These are phyloP conservation scores for Aspergillus sp. DNA, from an alignment of 2,329 filamentous ascomycete genomes.

Conservation along the genomic window DNA sequence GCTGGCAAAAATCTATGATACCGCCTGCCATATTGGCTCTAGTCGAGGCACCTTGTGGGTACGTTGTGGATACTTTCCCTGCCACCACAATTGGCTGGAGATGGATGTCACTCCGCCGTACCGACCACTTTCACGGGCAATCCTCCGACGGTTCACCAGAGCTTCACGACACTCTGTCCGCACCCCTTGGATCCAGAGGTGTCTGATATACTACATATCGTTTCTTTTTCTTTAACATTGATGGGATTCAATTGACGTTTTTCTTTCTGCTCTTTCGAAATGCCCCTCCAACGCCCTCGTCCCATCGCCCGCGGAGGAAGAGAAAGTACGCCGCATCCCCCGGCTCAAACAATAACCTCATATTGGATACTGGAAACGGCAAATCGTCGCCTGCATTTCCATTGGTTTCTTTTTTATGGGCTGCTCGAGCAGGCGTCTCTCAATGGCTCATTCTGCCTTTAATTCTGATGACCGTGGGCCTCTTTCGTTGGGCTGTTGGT, in stretches of 20 bases:
- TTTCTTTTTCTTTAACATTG: constrained; percentile 1
- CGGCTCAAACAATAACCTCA: constrained; percentile 38
- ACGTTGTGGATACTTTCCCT: constrained; percentile 9
- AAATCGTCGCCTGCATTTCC: constrained; percentile 69
- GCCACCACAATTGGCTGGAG: constrained; percentile 3
- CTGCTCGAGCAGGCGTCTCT: constrained; percentile 72
- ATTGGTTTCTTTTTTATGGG: constrained; percentile 90
- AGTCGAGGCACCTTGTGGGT: constrained; percentile 11
- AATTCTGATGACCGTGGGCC: constrained; percentile 80
- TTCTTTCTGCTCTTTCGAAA: constrained; percentile 10
- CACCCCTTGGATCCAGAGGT: not conserved
- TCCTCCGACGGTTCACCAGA: not conserved
- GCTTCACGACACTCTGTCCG: not conserved
- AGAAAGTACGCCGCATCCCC: constrained; percentile 30
- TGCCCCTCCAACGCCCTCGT: constrained; percentile 28
- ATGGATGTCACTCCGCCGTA: constrained; percentile 8
- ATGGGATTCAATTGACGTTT: constrained; percentile 19
- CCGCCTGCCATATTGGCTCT: constrained; percentile 19
- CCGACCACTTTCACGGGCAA: not conserved
- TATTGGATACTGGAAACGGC: constrained; percentile 40
- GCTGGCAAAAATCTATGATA: constrained; percentile 22
- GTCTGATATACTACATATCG: too few species aligned
- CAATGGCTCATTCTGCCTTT: constrained; percentile 90
- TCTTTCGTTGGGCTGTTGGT: constrained; percentile 89
- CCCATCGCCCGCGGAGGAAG: constrained; percentile 44